Conservation (phyloP, 139 green algal species). For the Eudorina sp. region DNA sequence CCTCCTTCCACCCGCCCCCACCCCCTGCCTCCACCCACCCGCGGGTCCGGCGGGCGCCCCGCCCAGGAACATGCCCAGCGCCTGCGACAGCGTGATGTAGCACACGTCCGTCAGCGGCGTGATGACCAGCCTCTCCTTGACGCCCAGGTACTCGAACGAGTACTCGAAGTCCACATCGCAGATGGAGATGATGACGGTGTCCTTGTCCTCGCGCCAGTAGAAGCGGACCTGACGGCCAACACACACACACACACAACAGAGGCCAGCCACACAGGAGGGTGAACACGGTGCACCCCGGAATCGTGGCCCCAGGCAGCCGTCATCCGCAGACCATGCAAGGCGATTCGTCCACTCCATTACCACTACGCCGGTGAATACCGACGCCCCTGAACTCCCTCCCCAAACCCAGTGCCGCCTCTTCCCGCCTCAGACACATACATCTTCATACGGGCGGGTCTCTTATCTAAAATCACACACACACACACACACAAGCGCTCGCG, state of each 20-base stretch:
- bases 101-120: constrained; percentile 97
- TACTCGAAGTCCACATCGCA: constrained; percentile 99
- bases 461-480: neutral
- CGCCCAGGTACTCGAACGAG: constrained; percentile 94
- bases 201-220: constrained; percentile 95
- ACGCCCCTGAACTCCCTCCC: too few species aligned
- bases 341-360: too few species aligned
- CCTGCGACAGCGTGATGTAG: constrained; percentile 96
- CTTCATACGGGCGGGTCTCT: too few species aligned
- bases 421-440: too few species aligned
- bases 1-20: neutral
- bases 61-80: constrained; percentile 96
- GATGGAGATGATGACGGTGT: constrained; percentile 96
- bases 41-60: constrained; percentile 94
- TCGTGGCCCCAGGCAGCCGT: too few species aligned
- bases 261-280: too few species aligned
- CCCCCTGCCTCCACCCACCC: constrained; percentile 6
- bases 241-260: too few species aligned
- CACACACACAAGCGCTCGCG: neutral
- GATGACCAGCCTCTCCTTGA: constrained; percentile 97
- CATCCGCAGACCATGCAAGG: too few species aligned
- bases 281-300: too few species aligned
- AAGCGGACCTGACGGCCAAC: constrained; percentile 80
- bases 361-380: too few species aligned
- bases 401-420: too few species aligned